A percentile compares a stretch with the other conserved stretches of the same genome.
Evolutionary conservation across 2,329 filamentous ascomycete species (phyloP).

Genomic region (Pseudogymnoascus sp.): DNA sequence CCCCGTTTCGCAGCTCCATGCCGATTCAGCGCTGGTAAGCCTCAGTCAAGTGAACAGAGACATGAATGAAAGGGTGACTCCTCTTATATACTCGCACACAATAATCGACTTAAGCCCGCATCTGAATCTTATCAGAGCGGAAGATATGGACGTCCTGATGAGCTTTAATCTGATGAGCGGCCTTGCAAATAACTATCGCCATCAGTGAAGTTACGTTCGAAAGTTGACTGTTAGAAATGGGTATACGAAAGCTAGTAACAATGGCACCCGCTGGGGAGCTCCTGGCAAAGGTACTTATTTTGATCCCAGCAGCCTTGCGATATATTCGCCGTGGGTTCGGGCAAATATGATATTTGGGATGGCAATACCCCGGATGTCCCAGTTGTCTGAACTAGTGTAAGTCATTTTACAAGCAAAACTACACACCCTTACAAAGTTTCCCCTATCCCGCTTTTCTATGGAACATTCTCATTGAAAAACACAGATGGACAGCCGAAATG

Average conservation of each 20-base stretch:
- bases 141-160: background rate
- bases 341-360: background rate
- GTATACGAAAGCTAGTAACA: background rate
- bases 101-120: background rate
- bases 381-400: background rate
- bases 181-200: background rate
- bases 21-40: background rate
- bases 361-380: background rate
- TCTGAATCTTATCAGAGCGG: background rate
- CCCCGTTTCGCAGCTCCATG: background rate
- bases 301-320: background rate
- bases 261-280: background rate
- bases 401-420: background rate
- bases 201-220: background rate
- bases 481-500: background rate
- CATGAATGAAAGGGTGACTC: background rate
- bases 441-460: background rate
- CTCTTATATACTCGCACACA: background rate
- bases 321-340: background rate
- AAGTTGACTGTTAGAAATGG: background rate
- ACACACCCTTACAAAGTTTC: background rate
- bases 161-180: background rate
- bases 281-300: background rate
- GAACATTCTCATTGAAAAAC: background rate
- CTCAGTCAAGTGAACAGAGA: background rate